Conservation (phyloP, 2,329 filamentous ascomycete genomes). For the Teratosphaeria viscida region DNA sequence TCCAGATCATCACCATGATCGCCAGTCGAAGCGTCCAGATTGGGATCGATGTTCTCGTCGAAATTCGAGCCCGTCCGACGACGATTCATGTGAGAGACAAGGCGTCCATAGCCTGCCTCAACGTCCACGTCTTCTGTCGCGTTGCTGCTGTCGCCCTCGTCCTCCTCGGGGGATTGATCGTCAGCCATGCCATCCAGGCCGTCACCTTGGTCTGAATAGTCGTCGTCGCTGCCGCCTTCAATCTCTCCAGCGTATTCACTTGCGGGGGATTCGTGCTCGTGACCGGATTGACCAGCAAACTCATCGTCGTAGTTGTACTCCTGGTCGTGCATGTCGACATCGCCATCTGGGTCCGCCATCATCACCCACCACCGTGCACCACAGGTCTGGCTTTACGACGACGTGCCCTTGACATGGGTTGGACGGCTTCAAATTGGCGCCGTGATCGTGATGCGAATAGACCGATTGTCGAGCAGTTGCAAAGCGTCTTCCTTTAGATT, state of each 20-base stretch:
- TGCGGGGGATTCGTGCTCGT: neutral
- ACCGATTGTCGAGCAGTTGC: neutral
- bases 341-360: neutral
- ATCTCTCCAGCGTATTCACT: neutral
- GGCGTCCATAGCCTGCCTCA: neutral
- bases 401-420: neutral
- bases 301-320: neutral
- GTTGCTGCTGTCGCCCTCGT: neutral
- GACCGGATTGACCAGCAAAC: neutral
- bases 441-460: neutral
- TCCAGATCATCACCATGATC: neutral
- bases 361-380: neutral
- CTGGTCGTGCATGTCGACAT: neutral
- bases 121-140: neutral
- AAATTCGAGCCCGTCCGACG: neutral
- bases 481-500: neutral
- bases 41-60: neutral
- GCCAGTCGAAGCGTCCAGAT: neutral
- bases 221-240: neutral
- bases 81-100: neutral
- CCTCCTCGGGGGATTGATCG: neutral
- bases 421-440: neutral
- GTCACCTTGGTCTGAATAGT: neutral
- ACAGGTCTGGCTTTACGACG: neutral
- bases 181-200: neutral